phyloP scores from a whole-genome alignment of 2,329 filamentous ascomycete genomes.

The Alternaria longipes region DNA sequence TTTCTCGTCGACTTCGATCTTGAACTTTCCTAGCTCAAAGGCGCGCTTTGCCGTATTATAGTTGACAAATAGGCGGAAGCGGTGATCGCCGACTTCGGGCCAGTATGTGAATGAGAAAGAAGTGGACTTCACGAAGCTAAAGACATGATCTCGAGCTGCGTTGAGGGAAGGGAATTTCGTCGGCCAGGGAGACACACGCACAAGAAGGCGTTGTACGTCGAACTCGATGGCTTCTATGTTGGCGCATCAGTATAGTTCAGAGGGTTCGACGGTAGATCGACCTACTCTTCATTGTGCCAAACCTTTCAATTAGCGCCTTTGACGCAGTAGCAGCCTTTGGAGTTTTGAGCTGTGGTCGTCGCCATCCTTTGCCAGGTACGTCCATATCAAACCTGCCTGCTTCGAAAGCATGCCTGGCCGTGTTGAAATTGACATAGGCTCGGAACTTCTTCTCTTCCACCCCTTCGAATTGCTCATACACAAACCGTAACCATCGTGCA shows the following conservation, averaged over 20 bases:
- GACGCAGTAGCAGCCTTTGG: neutral
- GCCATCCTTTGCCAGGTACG: neutral
- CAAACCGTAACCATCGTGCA: neutral
- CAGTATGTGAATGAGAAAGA: conserved; percentile 2
- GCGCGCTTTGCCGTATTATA: conserved; percentile 4
- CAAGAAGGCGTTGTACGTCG: neutral
- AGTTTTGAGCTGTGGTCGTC: neutral
- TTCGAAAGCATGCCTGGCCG: conserved; percentile 10
- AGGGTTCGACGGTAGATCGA: neutral
- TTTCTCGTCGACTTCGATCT: neutral
- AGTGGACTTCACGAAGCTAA: neutral
- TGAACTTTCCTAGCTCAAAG: neutral
- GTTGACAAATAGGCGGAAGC: neutral
- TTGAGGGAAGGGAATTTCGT: neutral
- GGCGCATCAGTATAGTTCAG: neutral
- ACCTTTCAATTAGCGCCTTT: neutral
- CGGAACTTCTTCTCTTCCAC: conserved; percentile 10
- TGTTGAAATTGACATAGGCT: conserved; percentile 1
- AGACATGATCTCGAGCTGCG: neutral
- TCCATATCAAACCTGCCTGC: conserved; percentile 9
- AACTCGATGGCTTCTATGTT: neutral
- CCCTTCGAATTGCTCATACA: conserved; percentile 1
- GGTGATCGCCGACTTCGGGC: neutral
- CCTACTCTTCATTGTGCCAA: neutral
- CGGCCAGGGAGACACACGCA: neutral